These are phyloP conservation scores for Ceratocystis ficicola DNA, from an alignment of 2,329 filamentous ascomycete genomes.

Conservation along the genomic window DNA sequence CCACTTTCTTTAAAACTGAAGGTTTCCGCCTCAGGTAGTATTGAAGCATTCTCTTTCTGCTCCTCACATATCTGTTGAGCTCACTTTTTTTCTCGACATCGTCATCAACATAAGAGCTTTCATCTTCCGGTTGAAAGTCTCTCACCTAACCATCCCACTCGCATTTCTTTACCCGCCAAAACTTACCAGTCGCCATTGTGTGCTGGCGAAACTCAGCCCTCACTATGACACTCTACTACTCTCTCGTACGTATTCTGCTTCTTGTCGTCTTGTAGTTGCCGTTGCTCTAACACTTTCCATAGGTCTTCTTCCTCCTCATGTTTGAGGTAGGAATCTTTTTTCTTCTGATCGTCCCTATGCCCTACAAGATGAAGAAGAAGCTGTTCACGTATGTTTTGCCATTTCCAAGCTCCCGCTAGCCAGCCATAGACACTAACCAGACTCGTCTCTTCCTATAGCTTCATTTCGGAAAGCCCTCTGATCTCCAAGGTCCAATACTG, in stretches of 20 bases:
- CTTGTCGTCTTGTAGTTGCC: neutral
- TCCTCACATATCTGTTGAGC: neutral
- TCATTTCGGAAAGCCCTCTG: slow-evolving; percentile 77
- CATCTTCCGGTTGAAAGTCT: neutral
- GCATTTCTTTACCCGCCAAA: neutral
- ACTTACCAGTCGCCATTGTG: neutral
- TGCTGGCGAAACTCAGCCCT: neutral
- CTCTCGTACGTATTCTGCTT: slow-evolving; percentile 33
- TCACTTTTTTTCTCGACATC: neutral
- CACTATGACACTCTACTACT: slow-evolving; percentile 48
- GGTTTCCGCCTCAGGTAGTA: slow-evolving; percentile 10
- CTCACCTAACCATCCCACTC: neutral
- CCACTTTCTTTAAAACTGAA: slow-evolving; percentile 11
- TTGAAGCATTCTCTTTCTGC: neutral
- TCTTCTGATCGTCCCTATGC: slow-evolving; percentile 72
- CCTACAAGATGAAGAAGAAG: slow-evolving; percentile 72
- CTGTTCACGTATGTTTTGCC: slow-evolving; percentile 54
- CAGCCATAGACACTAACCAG: slow-evolving; percentile 12
- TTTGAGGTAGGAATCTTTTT: slow-evolving; percentile 74
- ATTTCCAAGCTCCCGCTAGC: neutral
- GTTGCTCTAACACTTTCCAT: slow-evolving; percentile 17
- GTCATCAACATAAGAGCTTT: neutral
- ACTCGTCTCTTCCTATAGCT: slow-evolving; percentile 39
- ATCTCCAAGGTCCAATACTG: slow-evolving; percentile 94
- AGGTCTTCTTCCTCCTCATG: slow-evolving; percentile 77